Conservation (phyloP, 805 yeast species). For the Candida ulmi region DNA sequence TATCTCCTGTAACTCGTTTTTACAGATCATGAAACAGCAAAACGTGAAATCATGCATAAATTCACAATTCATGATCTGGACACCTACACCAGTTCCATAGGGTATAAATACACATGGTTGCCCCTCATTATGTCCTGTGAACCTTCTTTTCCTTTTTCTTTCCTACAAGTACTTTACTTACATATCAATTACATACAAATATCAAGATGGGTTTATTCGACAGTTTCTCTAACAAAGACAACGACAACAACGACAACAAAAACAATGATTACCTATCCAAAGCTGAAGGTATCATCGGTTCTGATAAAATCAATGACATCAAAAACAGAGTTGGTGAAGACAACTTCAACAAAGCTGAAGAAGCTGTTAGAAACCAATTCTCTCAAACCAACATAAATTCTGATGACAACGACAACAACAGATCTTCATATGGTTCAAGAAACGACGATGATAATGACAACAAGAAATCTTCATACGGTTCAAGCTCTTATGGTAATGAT, state of each 20-base stretch:
- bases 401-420: constrained; percentile 4
- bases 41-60: constrained; percentile 3
- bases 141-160: background rate
- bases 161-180: background rate
- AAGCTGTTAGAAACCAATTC: constrained; percentile 21
- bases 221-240: constrained; percentile 20
- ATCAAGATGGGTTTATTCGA: constrained; percentile 39
- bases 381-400: constrained; percentile 17
- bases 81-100: constrained; percentile 18
- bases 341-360: constrained; percentile 22
- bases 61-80: background rate
- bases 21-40: constrained; percentile 1
- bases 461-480: constrained; percentile 14
- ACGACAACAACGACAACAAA: constrained; percentile 8
- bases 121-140: too few relatives aligned
- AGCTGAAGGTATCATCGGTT: constrained; percentile 20
- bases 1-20: background rate
- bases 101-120: background rate
- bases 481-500: constrained; percentile 8
- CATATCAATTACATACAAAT: constrained; percentile 9
- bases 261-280: constrained; percentile 18
- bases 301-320: constrained; percentile 19
- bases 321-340: constrained; percentile 23
- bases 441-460: constrained; percentile 12
- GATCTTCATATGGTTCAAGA: constrained; percentile 19